A percentile compares a stretch with the other conserved stretches of the same genome.
Conservation (phyloP, 257 asterid genomes). For the Paraleonurus japonicus region DNA sequence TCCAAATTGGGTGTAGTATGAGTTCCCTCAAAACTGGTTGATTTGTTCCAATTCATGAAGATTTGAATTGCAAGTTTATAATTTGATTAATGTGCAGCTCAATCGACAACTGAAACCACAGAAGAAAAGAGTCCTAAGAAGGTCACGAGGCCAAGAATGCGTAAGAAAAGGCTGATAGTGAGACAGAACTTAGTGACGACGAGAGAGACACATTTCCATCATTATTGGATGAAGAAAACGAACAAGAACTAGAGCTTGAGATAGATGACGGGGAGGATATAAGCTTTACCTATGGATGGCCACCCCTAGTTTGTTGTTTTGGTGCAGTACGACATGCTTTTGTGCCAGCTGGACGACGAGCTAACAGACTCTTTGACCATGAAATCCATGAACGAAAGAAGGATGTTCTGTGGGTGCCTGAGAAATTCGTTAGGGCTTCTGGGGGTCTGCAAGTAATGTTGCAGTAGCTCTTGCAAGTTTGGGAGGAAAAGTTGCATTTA, state of each 20-base stretch:
- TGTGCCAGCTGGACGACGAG: slow-evolving; percentile 79
- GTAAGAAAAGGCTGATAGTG: slow-evolving; percentile 55
- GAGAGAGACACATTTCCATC: slow-evolving; percentile 41
- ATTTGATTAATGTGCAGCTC: slow-evolving; percentile 46
- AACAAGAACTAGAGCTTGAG: slow-evolving; percentile 51
- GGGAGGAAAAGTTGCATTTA: slow-evolving; percentile 95
- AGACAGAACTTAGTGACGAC: slow-evolving; percentile 41
- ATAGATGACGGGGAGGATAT: slow-evolving; percentile 80
- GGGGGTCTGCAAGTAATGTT: slow-evolving; percentile 92
- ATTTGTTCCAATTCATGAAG: slow-evolving; percentile 10
- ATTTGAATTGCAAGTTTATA: not conserved
- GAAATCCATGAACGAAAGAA: slow-evolving; percentile 68
- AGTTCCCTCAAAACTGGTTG: not conserved
- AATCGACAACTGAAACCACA: slow-evolving; percentile 33
- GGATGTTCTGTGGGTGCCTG: slow-evolving; percentile 74
- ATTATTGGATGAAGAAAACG: slow-evolving; percentile 42
- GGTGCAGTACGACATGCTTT: slow-evolving; percentile 86
- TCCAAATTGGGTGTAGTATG: not conserved
- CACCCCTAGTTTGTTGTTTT: slow-evolving; percentile 95
- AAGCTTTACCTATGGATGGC: slow-evolving; percentile 89
- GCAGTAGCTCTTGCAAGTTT: slow-evolving; percentile 84
- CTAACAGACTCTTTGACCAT: slow-evolving; percentile 74
- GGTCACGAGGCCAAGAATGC: slow-evolving; percentile 54
- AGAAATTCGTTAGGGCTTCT: slow-evolving; percentile 78
- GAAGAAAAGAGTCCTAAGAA: slow-evolving; percentile 52